Conservation (phyloP, 352 stramenopile genomes). For the Phytophthora boehmeriae region DNA sequence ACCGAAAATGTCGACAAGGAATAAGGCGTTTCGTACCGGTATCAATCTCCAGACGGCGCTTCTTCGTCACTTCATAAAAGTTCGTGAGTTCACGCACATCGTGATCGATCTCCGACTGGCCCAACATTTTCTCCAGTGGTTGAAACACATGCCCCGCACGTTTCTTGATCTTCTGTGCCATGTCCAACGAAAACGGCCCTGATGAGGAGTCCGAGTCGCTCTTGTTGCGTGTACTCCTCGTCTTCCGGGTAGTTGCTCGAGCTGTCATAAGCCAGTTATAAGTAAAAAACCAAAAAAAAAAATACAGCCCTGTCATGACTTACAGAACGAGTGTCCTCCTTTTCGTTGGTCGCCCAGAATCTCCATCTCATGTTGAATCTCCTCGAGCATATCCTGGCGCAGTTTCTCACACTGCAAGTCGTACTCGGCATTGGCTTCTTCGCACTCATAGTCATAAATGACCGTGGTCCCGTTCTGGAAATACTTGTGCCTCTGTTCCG, state of each 20-base stretch:
- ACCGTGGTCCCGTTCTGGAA: conserved; percentile 61
- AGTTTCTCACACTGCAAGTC: conserved; percentile 79
- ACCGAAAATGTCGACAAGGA: conserved; percentile 7
- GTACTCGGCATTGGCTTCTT: conserved; percentile 80
- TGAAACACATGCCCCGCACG: conserved; percentile 69
- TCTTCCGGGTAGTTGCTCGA: conserved; percentile 77
- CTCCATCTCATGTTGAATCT: conserved; percentile 88
- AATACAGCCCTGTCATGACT: conserved; percentile 42
- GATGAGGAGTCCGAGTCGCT: conserved; percentile 34
- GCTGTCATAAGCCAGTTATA: conserved; percentile 45
- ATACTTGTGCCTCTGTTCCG: conserved; percentile 55
- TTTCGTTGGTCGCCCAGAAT: conserved; percentile 80
- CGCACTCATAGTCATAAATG: conserved; percentile 84
- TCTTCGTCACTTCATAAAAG: conserved; percentile 61
- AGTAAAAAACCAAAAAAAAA: too few species aligned
- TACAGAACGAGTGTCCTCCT: conserved; percentile 52
- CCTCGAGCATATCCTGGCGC: conserved; percentile 84
- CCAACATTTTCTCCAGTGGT: conserved; percentile 71
- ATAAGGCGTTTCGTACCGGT: conserved; percentile 26
- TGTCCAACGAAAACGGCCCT: conserved; percentile 42
- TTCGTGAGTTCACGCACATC: conserved; percentile 67
- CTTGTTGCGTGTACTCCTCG: conserved; percentile 72
- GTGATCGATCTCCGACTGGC: conserved; percentile 73
- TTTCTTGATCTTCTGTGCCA: conserved; percentile 76
- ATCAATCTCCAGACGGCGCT: conserved; percentile 64